phyloP scores from a whole-genome alignment of 2,329 filamentous ascomycete genomes.

The Fusarium bactridioides region DNA sequence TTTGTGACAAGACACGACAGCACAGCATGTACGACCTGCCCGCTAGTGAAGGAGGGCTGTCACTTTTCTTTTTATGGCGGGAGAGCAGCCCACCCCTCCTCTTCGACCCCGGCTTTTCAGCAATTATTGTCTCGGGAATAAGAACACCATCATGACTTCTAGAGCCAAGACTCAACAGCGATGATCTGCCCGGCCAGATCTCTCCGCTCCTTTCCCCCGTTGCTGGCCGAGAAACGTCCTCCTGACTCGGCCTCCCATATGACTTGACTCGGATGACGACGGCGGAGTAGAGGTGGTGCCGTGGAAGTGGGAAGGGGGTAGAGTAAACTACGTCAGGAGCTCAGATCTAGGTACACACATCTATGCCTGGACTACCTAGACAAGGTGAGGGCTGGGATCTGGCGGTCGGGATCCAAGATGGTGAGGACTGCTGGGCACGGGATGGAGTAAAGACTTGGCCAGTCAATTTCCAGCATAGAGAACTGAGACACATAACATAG shows the following conservation, averaged over 20 bases:
- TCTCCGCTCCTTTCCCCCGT: constrained; percentile 11
- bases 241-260: constrained; percentile 41
- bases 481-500: constrained; percentile 4
- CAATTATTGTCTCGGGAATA: constrained; percentile 16
- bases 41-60: constrained; percentile 17
- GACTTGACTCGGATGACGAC: constrained; percentile 44
- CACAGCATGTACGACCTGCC: constrained; percentile 9
- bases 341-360: constrained; percentile 22
- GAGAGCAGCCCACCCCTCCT: constrained; percentile 20
- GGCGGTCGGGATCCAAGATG: constrained; percentile 24
- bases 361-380: constrained; percentile 9
- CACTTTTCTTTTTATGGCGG: constrained; percentile 20
- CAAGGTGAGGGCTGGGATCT: constrained; percentile 19
- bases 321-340: constrained; percentile 28
- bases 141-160: neutral
- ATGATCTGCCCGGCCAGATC: neutral
- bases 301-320: constrained; percentile 13
- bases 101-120: constrained; percentile 3
- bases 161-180: neutral
- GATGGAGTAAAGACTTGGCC: neutral
- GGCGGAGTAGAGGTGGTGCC: constrained; percentile 27
- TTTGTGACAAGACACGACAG: constrained; percentile 28
- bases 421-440: constrained; percentile 9
- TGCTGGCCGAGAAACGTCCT: constrained; percentile 36
- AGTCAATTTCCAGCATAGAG: neutral